Evolutionary conservation across 371 early-diverging fungal species (phyloP).

Genomic region (Coemansia sp.): DNA sequence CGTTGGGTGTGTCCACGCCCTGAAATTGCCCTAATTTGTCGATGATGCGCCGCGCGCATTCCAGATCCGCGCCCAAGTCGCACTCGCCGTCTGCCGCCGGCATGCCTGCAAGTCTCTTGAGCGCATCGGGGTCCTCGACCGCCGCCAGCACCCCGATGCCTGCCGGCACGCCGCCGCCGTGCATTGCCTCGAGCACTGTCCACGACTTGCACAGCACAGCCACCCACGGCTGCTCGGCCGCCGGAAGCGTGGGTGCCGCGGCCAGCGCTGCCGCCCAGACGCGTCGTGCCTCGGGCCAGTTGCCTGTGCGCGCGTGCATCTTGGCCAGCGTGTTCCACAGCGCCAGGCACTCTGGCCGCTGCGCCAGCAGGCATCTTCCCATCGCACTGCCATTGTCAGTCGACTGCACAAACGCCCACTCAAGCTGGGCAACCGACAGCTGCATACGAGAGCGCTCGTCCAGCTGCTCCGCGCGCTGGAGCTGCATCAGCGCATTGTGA

Average conservation of each 20-base stretch:
- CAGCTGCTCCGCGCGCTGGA: not conserved
- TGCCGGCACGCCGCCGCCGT: conserved; percentile 16
- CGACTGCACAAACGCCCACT: conserved; percentile 23
- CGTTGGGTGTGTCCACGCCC: not conserved
- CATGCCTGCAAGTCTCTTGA: conserved; percentile 4
- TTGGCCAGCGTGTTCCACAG: conserved; percentile 40
- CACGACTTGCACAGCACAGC: conserved; percentile 33
- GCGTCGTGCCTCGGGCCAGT: conserved; percentile 28
- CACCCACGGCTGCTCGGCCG: conserved; percentile 9
- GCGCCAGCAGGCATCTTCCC: conserved; percentile 5
- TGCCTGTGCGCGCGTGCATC: conserved; percentile 23
- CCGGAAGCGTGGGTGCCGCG: not conserved
- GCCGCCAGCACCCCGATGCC: conserved; percentile 14
- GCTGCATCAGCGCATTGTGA: conserved; percentile 2
- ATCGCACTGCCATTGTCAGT: not conserved
- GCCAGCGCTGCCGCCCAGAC: conserved; percentile 26
- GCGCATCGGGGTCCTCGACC: not conserved
- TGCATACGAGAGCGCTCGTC: not conserved
- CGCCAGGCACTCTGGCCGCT: conserved; percentile 12
- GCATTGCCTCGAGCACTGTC: conserved; percentile 22
- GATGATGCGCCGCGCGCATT: conserved; percentile 7
- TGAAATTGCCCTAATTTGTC: not conserved
- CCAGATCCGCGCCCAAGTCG: not conserved
- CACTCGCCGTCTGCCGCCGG: not conserved
- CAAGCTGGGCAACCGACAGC: conserved; percentile 16